phyloP scores from a whole-genome alignment of 2,329 filamentous ascomycete species.

The Pyrenochaeta sp. region DNA sequence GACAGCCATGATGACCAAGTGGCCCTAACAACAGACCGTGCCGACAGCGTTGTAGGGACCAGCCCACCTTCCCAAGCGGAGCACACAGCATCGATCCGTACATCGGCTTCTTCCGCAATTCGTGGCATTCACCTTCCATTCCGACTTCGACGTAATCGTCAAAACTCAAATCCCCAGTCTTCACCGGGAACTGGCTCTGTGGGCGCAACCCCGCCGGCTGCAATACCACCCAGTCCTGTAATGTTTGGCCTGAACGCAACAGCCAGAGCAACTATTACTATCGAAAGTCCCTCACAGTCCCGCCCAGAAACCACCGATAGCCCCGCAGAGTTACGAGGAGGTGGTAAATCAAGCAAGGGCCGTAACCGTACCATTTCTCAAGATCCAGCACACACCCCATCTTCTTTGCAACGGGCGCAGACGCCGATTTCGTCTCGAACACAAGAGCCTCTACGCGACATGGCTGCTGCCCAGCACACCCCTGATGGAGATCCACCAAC shows the following conservation, averaged over 20 bases:
- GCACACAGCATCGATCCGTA: constrained; percentile 1
- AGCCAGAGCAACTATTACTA: constrained; percentile 11
- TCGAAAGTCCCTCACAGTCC: constrained; percentile 5
- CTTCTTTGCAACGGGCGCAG: constrained; percentile 28
- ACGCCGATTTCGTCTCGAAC: constrained; percentile 17
- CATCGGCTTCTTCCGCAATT: constrained; percentile 6
- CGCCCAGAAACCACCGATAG: constrained; percentile 16
- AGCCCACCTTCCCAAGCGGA: constrained; percentile 2
- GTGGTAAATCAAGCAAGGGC: constrained; percentile 10
- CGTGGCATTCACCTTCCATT: constrained; percentile 30
- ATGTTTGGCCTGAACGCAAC: constrained; percentile 8
- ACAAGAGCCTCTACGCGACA: constrained; percentile 1
- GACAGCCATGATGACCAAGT: constrained; percentile 2
- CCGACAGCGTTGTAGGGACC: constrained; percentile 6
- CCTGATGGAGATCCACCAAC: neutral
- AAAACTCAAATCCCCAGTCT: neutral
- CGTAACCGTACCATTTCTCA: constrained; percentile 12
- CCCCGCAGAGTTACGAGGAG: constrained; percentile 23
- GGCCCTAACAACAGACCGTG: constrained; percentile 1
- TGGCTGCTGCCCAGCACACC: constrained; percentile 1
- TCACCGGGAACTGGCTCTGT: constrained; percentile 8
- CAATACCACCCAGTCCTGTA: constrained; percentile 5
- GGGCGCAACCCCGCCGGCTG: constrained; percentile 16
- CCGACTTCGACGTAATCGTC: constrained; percentile 18
- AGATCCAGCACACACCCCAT: constrained; percentile 16